These are phyloP conservation scores for Candida tammaniensis DNA, from an alignment of 805 yeast genomes.

Conservation along the genomic window DNA sequence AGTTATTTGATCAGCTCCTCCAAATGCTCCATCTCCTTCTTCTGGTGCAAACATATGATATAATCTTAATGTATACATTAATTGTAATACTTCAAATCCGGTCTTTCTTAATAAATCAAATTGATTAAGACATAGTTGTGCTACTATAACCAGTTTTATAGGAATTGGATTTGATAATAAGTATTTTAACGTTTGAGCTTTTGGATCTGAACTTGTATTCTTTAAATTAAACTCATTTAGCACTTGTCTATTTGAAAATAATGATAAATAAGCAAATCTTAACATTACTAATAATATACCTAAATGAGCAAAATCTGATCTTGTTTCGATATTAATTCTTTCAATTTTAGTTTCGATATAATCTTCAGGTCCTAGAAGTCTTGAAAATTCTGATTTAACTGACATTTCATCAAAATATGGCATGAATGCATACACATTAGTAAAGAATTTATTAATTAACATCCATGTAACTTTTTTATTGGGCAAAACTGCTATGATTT, in stretches of 20 bases:
- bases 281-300: slow-evolving; percentile 34
- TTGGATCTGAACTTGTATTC: slow-evolving; percentile 18
- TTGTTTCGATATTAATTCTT: slow-evolving; percentile 25
- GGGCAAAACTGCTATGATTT: slow-evolving; percentile 48
- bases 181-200: slow-evolving; percentile 24
- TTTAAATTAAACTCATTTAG: slow-evolving; percentile 27
- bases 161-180: slow-evolving; percentile 29
- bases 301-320: slow-evolving; percentile 32
- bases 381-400: slow-evolving; percentile 41
- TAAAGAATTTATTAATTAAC: slow-evolving; percentile 57
- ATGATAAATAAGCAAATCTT: slow-evolving; percentile 33
- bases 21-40: slow-evolving; percentile 60
- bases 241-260: slow-evolving; percentile 33
- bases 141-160: slow-evolving; percentile 28
- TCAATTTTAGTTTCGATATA: slow-evolving; percentile 19
- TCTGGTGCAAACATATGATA: slow-evolving; percentile 52
- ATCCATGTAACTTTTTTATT: slow-evolving; percentile 52
- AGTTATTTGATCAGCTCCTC: slow-evolving; percentile 55
- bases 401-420: slow-evolving; percentile 64
- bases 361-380: slow-evolving; percentile 43
- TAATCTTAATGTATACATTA: slow-evolving; percentile 49
- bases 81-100: slow-evolving; percentile 50
- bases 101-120: slow-evolving; percentile 36
- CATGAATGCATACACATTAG: slow-evolving; percentile 56
- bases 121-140: slow-evolving; percentile 35